Base-by-base conservation (phyloP, 225 moss, liverwort and hornwort species). In the Sphagnum tenellum region DNA sequence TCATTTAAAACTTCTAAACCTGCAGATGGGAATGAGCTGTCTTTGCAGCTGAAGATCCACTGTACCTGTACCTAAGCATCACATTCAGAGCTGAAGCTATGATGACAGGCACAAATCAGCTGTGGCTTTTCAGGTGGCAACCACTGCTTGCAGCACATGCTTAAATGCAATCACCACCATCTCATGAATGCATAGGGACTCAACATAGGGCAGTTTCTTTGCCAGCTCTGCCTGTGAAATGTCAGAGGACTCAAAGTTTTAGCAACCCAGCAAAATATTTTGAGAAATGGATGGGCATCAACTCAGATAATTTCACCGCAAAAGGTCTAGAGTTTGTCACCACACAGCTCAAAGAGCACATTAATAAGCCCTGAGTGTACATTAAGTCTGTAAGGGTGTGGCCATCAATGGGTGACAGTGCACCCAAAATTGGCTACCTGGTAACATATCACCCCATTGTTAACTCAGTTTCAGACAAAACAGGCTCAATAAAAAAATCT, bases 361-460 rank as follows among this genome's bases (percentile, higher is more conserved):
- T 86, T 44, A 79, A 76, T 29, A 86, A 67, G 47, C 86, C 86
- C 65, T 83, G 83, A n/a, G 86, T 86, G 61, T 86, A 82, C 86
- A 86, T 86, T 10, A 86, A 86, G 73, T 86, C 86, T 66, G 86
- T 86, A 48, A 86, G 71, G 3, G 82, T 86, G 50, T 83, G 77
- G 49, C 86, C 86, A 68, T 86, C 86, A 73, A 86, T 83, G 0
- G 86, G 86, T 52, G 86, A 86, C 12, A 86, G 67, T 70, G 4
- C 83, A 86, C 56, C 80, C 86, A 51, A 86, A 86, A 60, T 86
- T 82, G 14, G 86, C 82, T 57, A 86, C 85, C 85, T 86, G 69
- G 6, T 5, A 52, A 5, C 9, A 52, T 9, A 52, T 5, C 6
- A 5, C 9, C 52, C 6, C 7, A 52, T 52, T 5, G 52, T 5